Conservation (phyloP, 768 basidiomycete species). For the Boletus subparvulus region DNA sequence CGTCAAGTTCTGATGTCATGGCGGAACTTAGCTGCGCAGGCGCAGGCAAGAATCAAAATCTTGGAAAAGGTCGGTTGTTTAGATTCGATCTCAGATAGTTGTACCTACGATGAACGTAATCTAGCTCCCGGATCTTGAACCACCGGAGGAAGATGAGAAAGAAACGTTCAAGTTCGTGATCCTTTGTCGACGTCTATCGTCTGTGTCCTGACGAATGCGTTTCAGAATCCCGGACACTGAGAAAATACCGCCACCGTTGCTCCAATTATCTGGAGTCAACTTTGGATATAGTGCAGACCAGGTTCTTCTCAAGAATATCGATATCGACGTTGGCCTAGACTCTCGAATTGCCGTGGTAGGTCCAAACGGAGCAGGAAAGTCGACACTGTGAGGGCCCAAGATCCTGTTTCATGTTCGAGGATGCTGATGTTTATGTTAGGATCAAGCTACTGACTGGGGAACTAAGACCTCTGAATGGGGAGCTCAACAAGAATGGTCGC, state of each 20-base stretch:
- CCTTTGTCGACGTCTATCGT: background rate
- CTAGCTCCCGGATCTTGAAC: slow-evolving; percentile 88
- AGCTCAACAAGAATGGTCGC: slow-evolving; percentile 88
- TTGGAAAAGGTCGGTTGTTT: slow-evolving; percentile 60
- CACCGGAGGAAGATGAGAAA: slow-evolving; percentile 89
- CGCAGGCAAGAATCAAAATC: slow-evolving; percentile 75
- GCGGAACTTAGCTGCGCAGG: slow-evolving; percentile 69
- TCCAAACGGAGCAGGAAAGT: slow-evolving; percentile 95
- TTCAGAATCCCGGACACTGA: slow-evolving; percentile 90
- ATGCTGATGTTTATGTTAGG: slow-evolving; percentile 38
- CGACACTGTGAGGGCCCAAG: slow-evolving; percentile 65
- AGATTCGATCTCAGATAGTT: background rate
- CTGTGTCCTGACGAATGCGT: background rate
- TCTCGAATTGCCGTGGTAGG: slow-evolving; percentile 94
- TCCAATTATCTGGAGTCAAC: slow-evolving; percentile 87
- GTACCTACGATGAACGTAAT: background rate
- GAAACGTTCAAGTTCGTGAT: slow-evolving; percentile 80
- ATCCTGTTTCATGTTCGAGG: background rate
- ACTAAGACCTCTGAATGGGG: slow-evolving; percentile 47
- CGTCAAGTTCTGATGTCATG: slow-evolving; percentile 1
- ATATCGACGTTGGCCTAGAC: slow-evolving; percentile 93
- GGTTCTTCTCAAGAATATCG: slow-evolving; percentile 71
- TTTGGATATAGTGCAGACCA: slow-evolving; percentile 86
- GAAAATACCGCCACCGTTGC: slow-evolving; percentile 93
- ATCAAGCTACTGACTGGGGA: slow-evolving; percentile 66